Percentiles rank a stretch among this genome's conserved stretches.
Conservation (phyloP, 441 rosid species). For the Erysimum cheiri region DNA sequence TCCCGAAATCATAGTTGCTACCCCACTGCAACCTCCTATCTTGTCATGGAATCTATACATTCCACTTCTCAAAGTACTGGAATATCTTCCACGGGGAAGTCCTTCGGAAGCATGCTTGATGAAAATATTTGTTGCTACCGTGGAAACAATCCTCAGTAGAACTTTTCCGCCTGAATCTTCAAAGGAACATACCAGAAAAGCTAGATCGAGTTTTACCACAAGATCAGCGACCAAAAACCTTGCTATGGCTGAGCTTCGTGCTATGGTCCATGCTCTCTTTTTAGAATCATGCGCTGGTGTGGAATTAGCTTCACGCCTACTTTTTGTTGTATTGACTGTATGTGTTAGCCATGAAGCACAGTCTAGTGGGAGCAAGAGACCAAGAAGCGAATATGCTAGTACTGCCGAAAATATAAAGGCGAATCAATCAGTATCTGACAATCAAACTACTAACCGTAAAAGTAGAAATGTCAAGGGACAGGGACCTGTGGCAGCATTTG, state of each 20-base stretch:
- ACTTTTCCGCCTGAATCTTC: conserved; percentile 81
- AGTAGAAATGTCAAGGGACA: conserved; percentile 70
- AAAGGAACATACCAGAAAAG: conserved; percentile 60
- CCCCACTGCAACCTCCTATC: conserved; percentile 95
- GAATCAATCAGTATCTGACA: conserved; percentile 52
- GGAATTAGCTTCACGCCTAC: conserved; percentile 94
- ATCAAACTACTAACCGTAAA: conserved; percentile 50
- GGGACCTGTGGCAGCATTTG: conserved; percentile 98
- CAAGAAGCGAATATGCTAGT: conserved; percentile 61
- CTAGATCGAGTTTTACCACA: conserved; percentile 56
- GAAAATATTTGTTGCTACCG: conserved; percentile 98
- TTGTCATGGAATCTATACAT: conserved; percentile 96
- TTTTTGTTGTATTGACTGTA: conserved; percentile 95
- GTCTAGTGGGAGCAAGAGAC: conserved; percentile 77
- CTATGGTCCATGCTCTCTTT: conserved; percentile 98
- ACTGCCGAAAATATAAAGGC: conserved; percentile 52
- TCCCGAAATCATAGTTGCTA: conserved; percentile 93
- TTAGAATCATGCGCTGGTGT: conserved; percentile 90
- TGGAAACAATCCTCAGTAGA: conserved; percentile 89
- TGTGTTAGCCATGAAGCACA: conserved; percentile 99
- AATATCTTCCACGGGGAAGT: conserved; percentile 98
- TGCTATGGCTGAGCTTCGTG: conserved; percentile 97
- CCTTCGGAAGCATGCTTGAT: conserved; percentile 99
- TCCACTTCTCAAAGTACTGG: conserved; percentile 97
- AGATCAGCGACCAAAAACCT: conserved; percentile 88